phyloP scores from a whole-genome alignment of 2,329 filamentous ascomycete species.

The Colletotrichum sp. region DNA sequence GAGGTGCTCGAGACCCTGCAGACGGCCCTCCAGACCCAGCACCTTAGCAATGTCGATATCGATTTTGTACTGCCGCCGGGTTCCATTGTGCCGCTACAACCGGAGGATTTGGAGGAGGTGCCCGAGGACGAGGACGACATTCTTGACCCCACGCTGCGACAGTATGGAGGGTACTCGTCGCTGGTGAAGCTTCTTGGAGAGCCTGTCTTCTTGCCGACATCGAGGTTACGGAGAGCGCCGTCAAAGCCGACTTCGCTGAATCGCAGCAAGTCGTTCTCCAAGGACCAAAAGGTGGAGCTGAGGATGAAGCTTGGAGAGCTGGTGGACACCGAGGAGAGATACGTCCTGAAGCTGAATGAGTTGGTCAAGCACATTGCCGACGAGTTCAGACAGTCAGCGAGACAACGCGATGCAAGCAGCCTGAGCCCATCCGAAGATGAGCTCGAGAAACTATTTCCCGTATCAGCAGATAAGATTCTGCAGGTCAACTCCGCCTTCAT shows the following conservation, averaged over 20 bases:
- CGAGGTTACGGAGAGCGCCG: constrained; percentile 81
- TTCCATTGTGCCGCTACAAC: constrained; percentile 70
- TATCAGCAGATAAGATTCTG: constrained; percentile 79
- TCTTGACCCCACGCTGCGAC: constrained; percentile 65
- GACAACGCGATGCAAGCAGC: constrained; percentile 62
- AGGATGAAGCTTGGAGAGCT: constrained; percentile 90
- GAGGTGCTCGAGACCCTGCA: constrained; percentile 78
- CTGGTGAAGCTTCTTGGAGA: constrained; percentile 83
- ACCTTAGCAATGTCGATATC: constrained; percentile 83
- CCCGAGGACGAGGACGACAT: constrained; percentile 70
- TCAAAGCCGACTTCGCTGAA: constrained; percentile 85
- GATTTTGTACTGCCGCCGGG: constrained; percentile 86
- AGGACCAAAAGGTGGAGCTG: constrained; percentile 82
- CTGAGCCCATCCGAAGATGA: constrained; percentile 75
- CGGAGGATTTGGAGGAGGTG: constrained; percentile 64
- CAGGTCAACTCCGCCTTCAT: constrained; percentile 83
- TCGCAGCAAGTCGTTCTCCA: constrained; percentile 77
- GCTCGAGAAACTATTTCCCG: constrained; percentile 80
- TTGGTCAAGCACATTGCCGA: constrained; percentile 81
- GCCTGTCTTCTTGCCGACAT: constrained; percentile 85
- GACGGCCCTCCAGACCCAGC: constrained; percentile 79
- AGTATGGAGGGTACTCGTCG: constrained; percentile 80
- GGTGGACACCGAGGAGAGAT: constrained; percentile 92
- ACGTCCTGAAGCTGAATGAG: constrained; percentile 86
- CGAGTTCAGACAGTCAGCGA: constrained; percentile 77